Evolutionary conservation across 2,329 filamentous ascomycete genomes (phyloP), one percentile per base, ranked within the genome.

Genomic region (Fusarium guadeloupense): DNA sequence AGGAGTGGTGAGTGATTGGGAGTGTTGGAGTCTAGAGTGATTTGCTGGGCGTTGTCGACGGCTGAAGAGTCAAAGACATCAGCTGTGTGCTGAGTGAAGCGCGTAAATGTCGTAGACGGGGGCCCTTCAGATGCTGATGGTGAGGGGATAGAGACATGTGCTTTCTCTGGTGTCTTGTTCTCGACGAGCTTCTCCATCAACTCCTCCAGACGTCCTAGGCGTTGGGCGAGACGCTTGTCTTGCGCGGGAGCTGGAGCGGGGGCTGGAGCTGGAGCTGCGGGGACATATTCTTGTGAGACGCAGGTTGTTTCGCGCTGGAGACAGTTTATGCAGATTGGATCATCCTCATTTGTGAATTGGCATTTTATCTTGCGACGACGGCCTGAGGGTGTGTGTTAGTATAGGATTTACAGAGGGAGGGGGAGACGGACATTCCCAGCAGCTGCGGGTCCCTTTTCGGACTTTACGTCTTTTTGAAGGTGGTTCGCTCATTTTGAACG

Each of bases 401-500:
- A 26, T 31, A 8, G 12, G n/a, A 9, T 38, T 10, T 37, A 9
- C 44, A 17, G 16, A 16, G 14, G 9, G 17, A 5, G 28, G 5
- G 17, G 10, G 34, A 1, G 6, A 55, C 72, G 81, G 79, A 78
- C 84, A 87, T 69, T 86, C 83, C 83, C 83, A 86, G 71, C 84
- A 87, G 55, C 83, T 85, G 41, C 77, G 77, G 1, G 84, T 86
- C 21, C 84, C 84, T 59, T 85, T 86, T 19, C 83, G 80, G 23
- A 85, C 48, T 58, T 78, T 83, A 26, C 71, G 71, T 4, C 63
- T 61, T 45, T 71, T 72, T 6, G 54, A 3, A 3, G 55, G 9
- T 16, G 51, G 54, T 28, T 69, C 66, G 20, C 50, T 25, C 67
- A 70, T 70, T 13, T 13, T 19, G n/a, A n/a, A n/a, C n/a, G n/a